A percentile compares a stretch with the other conserved stretches of the same genome.
Conservation (phyloP, 345 rosid species). For the Erucastrum elatum region DNA sequence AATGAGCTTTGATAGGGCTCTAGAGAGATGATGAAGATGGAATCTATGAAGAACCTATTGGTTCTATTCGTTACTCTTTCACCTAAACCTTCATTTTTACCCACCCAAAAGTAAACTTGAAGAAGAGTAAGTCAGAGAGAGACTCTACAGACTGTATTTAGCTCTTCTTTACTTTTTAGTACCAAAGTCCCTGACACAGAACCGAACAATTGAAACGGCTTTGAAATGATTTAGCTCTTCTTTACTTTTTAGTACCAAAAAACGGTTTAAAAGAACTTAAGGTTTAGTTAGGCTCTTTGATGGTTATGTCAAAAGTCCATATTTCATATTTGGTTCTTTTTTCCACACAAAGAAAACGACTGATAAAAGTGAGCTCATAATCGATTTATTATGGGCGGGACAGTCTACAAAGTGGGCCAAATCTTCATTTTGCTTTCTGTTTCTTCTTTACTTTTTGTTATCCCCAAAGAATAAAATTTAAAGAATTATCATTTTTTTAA, state of each 20-base stretch:
- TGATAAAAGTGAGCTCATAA: conserved; percentile 14
- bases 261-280: not conserved
- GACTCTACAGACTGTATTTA: not conserved
- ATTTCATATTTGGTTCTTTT: conserved; percentile 2
- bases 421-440: not conserved
- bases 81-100: not conserved
- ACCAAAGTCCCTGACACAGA: too few relatives aligned
- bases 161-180: not conserved
- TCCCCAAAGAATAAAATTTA: not conserved
- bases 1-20: not conserved
- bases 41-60: not conserved
- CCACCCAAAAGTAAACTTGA: not conserved
- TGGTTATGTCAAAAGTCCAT: not conserved
- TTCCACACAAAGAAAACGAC: conserved; percentile 5
- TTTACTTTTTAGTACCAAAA: not conserved
- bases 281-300: not conserved
- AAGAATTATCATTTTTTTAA: conserved; percentile 7
- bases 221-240: not conserved
- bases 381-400: conserved; percentile 31
- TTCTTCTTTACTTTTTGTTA: not conserved
- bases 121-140: conserved; percentile 1
- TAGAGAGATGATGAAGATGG: not conserved
- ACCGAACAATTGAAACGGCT: not conserved
- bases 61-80: not conserved
- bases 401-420: conserved; percentile 29